A percentile compares a stretch with the other conserved stretches of the same genome.
Conservation (phyloP, 352 stramenopile genomes). For the Phytophthora sansomeana region DNA sequence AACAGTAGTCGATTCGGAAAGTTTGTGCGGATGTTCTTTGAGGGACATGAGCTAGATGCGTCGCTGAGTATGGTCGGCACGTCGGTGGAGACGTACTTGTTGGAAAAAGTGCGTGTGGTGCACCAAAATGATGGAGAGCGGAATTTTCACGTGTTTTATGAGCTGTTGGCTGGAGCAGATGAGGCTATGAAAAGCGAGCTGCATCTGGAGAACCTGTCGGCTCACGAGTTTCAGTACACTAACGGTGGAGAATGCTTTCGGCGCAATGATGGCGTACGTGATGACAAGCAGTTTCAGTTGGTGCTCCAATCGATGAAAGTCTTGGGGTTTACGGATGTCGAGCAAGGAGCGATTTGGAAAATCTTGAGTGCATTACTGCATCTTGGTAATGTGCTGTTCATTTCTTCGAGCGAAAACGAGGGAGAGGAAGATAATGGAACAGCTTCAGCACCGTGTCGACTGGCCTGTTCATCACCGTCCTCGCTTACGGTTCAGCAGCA, state of each 20-base stretch:
- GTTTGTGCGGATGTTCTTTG: constrained; percentile 91
- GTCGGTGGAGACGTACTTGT: constrained; percentile 89
- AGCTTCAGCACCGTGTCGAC: constrained; percentile 43
- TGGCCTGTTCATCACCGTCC: constrained; percentile 45
- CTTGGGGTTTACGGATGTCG: constrained; percentile 69
- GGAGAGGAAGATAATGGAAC: constrained; percentile 52
- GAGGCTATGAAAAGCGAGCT: constrained; percentile 52
- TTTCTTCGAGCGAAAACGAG: constrained; percentile 65
- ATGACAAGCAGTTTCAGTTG: constrained; percentile 67
- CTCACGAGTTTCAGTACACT: constrained; percentile 72
- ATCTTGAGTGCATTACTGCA: constrained; percentile 80
- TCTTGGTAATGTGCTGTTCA: constrained; percentile 83
- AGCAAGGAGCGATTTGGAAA: constrained; percentile 75
- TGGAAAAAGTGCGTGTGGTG: constrained; percentile 94
- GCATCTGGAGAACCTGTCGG: constrained; percentile 44
- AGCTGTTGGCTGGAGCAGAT: constrained; percentile 68
- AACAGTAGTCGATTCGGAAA: constrained; percentile 90
- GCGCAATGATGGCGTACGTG: constrained; percentile 70
- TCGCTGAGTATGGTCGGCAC: constrained; percentile 72
- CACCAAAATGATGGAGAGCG: constrained; percentile 76
- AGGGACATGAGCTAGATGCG: constrained; percentile 34
- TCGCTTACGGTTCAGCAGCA: constrained; percentile 47
- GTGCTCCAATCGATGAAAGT: constrained; percentile 77
- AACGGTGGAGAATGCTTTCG: constrained; percentile 72
- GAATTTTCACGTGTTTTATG: constrained; percentile 89